Evolutionary conservation across 73 alveolate genomes (phyloP).

Genomic region (Breviolum minutum): DNA sequence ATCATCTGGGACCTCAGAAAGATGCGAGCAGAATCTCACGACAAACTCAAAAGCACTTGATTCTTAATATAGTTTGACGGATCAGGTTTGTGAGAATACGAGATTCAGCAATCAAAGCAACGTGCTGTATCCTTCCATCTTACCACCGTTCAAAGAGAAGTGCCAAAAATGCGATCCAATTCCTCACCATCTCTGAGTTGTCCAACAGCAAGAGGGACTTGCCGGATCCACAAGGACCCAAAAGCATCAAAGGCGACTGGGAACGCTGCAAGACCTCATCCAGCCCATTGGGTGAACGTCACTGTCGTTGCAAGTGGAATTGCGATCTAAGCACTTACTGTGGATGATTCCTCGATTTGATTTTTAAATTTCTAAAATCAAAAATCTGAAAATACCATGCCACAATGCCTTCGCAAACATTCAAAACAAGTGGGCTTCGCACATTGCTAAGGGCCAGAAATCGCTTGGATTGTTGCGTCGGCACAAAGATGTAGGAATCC

Average conservation of each 20-base stretch:
- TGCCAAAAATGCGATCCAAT: too few species aligned
- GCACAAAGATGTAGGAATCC: constrained; percentile 78
- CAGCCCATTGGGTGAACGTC: background rate
- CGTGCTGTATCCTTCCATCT: too few species aligned
- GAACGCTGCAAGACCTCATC: constrained; percentile 55
- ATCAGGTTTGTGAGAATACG: too few species aligned
- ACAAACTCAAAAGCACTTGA: background rate
- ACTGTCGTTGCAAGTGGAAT: too few species aligned
- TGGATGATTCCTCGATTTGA: too few species aligned
- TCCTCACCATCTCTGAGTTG: background rate
- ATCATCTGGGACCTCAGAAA: constrained; percentile 14
- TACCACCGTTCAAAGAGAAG: too few species aligned
- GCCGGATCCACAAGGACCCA: constrained; percentile 73
- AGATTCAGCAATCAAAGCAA: too few species aligned
- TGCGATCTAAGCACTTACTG: too few species aligned
- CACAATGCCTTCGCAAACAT: too few species aligned
- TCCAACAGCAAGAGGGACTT: constrained; percentile 1
- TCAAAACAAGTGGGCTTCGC: background rate
- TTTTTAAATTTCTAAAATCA: too few species aligned
- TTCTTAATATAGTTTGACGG: too few species aligned
- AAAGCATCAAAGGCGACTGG: constrained; percentile 30
- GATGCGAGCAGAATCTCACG: background rate
- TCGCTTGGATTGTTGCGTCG: constrained; percentile 66
- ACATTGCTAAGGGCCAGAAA: constrained; percentile 50
- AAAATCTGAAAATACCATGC: too few species aligned